Conservation (phyloP, 441 rosid genomes). For the Aquilaria agallochum region DNA sequence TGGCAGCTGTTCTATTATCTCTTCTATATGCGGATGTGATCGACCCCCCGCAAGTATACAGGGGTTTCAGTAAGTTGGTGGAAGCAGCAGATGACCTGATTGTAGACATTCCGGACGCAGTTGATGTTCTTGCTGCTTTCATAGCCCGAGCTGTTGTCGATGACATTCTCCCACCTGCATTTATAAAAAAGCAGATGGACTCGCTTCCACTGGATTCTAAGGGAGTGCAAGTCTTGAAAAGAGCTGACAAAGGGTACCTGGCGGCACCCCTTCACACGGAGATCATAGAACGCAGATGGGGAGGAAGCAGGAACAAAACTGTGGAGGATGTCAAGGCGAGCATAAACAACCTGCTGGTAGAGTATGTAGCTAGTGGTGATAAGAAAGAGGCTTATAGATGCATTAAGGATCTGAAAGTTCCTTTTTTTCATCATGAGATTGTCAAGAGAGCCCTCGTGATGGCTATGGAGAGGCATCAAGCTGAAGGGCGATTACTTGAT, state of each 20-base stretch:
- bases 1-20: slow-evolving; percentile 76
- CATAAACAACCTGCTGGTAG: slow-evolving; percentile 56
- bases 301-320: slow-evolving; percentile 70
- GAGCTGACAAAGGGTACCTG: slow-evolving; percentile 74
- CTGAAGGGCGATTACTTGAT: slow-evolving; percentile 52
- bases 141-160: slow-evolving; percentile 89
- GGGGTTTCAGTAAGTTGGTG: slow-evolving; percentile 64
- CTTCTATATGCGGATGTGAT: slow-evolving; percentile 56
- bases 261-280: slow-evolving; percentile 86
- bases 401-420: slow-evolving; percentile 73
- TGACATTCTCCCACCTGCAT: slow-evolving; percentile 85
- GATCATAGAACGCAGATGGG: slow-evolving; percentile 74
- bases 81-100: slow-evolving; percentile 76
- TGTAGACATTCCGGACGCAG: slow-evolving; percentile 77
- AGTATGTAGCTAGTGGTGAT: slow-evolving; percentile 68
- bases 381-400: slow-evolving; percentile 74
- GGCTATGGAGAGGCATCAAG: slow-evolving; percentile 71
- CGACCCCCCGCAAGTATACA: slow-evolving; percentile 62
- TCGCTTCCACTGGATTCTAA: slow-evolving; percentile 43
- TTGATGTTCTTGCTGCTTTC: slow-evolving; percentile 73
- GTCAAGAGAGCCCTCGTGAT: slow-evolving; percentile 62
- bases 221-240: slow-evolving; percentile 53
- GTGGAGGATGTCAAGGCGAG: slow-evolving; percentile 76
- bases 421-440: slow-evolving; percentile 85
- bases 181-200: slow-evolving; percentile 53